Evolutionary conservation across 75 land plant genomes (phyloP).

Genomic region (Cunninghamia lanceolata): DNA sequence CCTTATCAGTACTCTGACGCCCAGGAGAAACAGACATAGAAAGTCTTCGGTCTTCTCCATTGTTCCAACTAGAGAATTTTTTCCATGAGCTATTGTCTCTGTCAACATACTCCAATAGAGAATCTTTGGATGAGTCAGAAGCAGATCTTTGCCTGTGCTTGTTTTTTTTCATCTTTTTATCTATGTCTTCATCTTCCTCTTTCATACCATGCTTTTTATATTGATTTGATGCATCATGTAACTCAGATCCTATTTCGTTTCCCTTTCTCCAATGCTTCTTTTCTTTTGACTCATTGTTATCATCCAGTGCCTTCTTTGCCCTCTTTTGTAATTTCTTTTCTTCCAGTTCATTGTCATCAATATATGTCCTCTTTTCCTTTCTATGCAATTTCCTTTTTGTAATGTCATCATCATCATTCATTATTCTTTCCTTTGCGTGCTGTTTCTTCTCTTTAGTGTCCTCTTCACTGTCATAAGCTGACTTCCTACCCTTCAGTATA

Average conservation of each 20-base stretch:
- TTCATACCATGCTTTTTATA: neutral
- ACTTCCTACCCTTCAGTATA: neutral
- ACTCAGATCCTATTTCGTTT: conserved; percentile 16
- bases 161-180: conserved; percentile 30
- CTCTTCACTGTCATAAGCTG: conserved; percentile 1
- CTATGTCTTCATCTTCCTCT: conserved; percentile 21
- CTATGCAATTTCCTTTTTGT: conserved; percentile 3
- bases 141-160: conserved; percentile 20
- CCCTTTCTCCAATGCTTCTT: conserved; percentile 19
- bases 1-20: neutral
- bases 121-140: conserved; percentile 28
- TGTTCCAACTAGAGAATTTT: neutral
- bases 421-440: neutral
- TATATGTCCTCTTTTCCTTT: conserved; percentile 2
- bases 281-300: conserved; percentile 27
- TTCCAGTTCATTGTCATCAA: neutral
- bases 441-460: conserved; percentile 9
- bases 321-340: conserved; percentile 3
- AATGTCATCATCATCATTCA: neutral
- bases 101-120: conserved; percentile 11
- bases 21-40: neutral
- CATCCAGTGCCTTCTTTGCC: conserved; percentile 17
- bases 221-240: conserved; percentile 16
- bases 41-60: conserved; percentile 14
- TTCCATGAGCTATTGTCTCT: conserved; percentile 4